These are phyloP conservation scores for Suhomyces canberraensis DNA, from an alignment of 805 yeast species.

Conservation along the genomic window DNA sequence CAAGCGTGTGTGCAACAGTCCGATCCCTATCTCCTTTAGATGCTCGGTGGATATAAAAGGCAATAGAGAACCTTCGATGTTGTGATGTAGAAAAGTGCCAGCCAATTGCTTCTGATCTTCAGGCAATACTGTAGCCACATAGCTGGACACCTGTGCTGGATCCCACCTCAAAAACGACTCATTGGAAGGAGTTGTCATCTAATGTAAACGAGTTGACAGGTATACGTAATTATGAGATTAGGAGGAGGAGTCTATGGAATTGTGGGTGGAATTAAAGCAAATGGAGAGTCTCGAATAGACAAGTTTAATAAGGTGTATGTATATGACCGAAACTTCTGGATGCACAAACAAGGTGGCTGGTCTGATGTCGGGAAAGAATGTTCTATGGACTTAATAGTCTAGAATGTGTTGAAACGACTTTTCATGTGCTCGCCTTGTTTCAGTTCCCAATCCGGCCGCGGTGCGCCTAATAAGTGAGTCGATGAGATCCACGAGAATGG, in stretches of 20 bases:
- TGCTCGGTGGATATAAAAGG: conserved; percentile 68
- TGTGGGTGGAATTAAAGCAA: no score
- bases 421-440: not conserved
- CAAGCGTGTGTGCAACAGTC: conserved; percentile 53
- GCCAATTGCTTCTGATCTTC: conserved; percentile 21
- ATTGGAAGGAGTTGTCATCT: conserved; percentile 10
- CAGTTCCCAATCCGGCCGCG: not conserved
- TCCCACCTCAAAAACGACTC: conserved; percentile 44
- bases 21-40: conserved; percentile 68
- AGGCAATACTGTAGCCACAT: conserved; percentile 23
- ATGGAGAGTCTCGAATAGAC: no score
- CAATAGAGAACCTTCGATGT: conserved; percentile 70
- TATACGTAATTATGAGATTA: no score
- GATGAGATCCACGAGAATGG: no score
- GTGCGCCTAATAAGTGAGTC: no score
- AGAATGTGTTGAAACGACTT: not conserved
- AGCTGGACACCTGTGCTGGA: conserved; percentile 43
- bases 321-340: no score
- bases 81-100: conserved; percentile 47
- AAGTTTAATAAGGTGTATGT: no score
- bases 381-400: not conserved
- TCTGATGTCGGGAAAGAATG: not conserved
- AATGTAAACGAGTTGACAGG: not conserved
- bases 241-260: no score
- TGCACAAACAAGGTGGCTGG: no score